A percentile compares a stretch with the other conserved stretches of the same genome.
Evolutionary conservation across 2,329 filamentous ascomycete genomes (phyloP).

Genomic region (Claviceps pazoutovae): DNA sequence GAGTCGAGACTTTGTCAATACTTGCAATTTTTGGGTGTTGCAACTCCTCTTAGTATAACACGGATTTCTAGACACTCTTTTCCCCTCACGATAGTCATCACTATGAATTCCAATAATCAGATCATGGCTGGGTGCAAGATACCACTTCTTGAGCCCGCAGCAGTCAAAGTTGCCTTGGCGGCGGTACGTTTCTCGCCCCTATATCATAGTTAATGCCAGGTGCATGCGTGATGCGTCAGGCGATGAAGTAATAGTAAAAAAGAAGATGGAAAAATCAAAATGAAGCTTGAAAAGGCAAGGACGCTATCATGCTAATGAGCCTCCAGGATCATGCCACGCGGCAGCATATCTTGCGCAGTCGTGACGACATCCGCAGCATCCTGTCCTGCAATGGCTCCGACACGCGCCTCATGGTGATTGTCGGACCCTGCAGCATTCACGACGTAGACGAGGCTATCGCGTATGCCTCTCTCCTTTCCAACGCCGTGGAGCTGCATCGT

Average conservation of each 20-base stretch:
- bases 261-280: no score
- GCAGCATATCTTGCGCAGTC: background rate
- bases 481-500: conserved; percentile 75
- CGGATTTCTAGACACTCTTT: no score
- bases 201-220: background rate
- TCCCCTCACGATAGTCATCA: background rate
- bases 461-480: conserved; percentile 75
- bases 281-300: background rate
- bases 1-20: no score
- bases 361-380: background rate
- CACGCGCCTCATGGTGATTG: conserved; percentile 53
- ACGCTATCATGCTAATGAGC: no score
- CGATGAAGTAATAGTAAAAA: no score
- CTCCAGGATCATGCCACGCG: background rate
- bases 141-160: background rate
- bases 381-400: background rate
- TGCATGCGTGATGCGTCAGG: no score
- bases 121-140: background rate
- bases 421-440: conserved; percentile 95
- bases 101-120: background rate
- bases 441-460: conserved; percentile 81
- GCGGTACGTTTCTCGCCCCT: background rate
- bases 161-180: background rate
- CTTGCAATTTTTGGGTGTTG: no score
- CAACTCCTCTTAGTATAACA: no score